phyloP scores from a whole-genome alignment of 192 early-diverging fungal species.

The Backusella mclennaniae region DNA sequence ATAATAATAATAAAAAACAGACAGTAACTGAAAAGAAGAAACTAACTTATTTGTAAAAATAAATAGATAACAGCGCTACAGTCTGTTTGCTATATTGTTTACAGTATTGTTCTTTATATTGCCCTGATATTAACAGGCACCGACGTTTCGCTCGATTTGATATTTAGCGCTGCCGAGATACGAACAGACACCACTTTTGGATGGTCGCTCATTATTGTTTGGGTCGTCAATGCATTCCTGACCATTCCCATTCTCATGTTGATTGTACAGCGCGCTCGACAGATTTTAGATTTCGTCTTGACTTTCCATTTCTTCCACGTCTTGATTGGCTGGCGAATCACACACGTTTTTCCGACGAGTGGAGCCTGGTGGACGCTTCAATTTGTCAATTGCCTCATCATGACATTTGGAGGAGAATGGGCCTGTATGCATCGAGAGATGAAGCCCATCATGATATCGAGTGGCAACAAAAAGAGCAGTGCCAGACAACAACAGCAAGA shows the following conservation, averaged over 20 bases:
- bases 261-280: slow-evolving; percentile 73
- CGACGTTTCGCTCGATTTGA: slow-evolving; percentile 61
- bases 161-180: slow-evolving; percentile 62
- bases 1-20: not conserved
- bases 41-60: not conserved
- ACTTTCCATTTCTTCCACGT: slow-evolving; percentile 74
- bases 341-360: slow-evolving; percentile 56
- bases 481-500: not conserved
- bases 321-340: slow-evolving; percentile 54
- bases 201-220: slow-evolving; percentile 64
- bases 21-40: not conserved
- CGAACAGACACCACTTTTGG: slow-evolving; percentile 63
- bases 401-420: slow-evolving; percentile 77
- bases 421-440: slow-evolving; percentile 80
- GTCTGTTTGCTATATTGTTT: slow-evolving; percentile 55
- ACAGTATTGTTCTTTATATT: slow-evolving; percentile 49
- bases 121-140: slow-evolving; percentile 58
- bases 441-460: slow-evolving; percentile 63
- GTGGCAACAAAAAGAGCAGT: not conserved
- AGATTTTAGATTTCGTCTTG: slow-evolving; percentile 74
- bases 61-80: slow-evolving; percentile 56
- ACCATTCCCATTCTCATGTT: slow-evolving; percentile 48
- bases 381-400: slow-evolving; percentile 46
- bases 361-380: slow-evolving; percentile 71
- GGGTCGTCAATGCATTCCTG: slow-evolving; percentile 60